These are phyloP conservation scores for Tylopilus plumbeoviolaceoides DNA, from an alignment of 768 basidiomycete species.

Conservation along the genomic window DNA sequence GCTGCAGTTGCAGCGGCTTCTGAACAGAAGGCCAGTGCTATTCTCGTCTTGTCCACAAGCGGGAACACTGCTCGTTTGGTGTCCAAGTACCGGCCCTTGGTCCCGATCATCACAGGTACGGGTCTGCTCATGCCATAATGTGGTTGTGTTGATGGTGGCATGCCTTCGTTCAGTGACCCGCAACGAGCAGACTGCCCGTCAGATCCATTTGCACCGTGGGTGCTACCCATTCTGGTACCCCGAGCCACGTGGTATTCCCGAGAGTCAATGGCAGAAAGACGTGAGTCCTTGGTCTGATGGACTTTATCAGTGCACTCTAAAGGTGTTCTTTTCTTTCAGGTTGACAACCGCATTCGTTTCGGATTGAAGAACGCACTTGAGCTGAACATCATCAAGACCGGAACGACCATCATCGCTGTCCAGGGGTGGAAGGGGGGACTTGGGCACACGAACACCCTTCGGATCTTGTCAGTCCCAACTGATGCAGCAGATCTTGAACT, in stretches of 20 bases:
- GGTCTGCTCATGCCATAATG: background rate
- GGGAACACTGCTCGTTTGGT: constrained; percentile 94
- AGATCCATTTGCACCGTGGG: constrained; percentile 94
- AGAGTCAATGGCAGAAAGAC: constrained; percentile 96
- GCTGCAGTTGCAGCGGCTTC: constrained; percentile 93
- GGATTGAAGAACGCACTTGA: constrained; percentile 80
- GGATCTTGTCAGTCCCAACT: constrained; percentile 79
- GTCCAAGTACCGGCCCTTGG: constrained; percentile 91
- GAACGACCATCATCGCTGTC: constrained; percentile 87
- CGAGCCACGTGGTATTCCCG: constrained; percentile 85
- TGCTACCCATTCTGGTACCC: constrained; percentile 97
- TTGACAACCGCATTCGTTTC: constrained; percentile 86
- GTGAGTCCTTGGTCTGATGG: constrained; percentile 43
- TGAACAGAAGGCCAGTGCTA: constrained; percentile 93
- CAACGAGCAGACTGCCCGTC: constrained; percentile 91
- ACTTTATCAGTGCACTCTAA: constrained; percentile 7
- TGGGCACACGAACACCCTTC: constrained; percentile 91
- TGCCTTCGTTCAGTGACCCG: constrained; percentile 67
- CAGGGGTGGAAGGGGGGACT: constrained; percentile 99
- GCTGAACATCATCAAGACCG: constrained; percentile 83
- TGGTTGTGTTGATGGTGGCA: constrained; percentile 3
- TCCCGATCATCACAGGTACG: constrained; percentile 93
- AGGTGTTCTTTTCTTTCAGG: constrained; percentile 37
- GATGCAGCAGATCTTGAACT: constrained; percentile 73
- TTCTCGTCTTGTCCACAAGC: constrained; percentile 93